These are phyloP conservation scores for Boletus rufocinnamomeus DNA, from an alignment of 768 basidiomycete species.

Conservation along the genomic window DNA sequence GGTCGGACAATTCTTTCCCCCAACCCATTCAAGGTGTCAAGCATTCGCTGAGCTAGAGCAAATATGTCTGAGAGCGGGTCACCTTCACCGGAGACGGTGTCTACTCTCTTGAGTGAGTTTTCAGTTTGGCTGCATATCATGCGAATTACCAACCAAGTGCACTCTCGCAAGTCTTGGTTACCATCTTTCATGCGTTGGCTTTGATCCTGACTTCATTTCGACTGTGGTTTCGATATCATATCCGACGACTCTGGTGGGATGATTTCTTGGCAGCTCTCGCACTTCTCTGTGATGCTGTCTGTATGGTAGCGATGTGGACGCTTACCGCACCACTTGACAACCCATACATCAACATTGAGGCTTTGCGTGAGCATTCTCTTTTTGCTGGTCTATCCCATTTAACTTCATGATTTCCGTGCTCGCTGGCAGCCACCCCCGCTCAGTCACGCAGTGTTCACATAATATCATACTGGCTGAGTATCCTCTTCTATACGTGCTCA, in stretches of 20 bases:
- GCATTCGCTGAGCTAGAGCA: background rate
- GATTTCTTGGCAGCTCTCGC: slow-evolving; percentile 29
- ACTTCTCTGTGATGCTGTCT: slow-evolving; percentile 11
- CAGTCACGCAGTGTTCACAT: slow-evolving; percentile 21
- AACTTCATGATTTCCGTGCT: slow-evolving; percentile 24
- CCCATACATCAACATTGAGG: slow-evolving; percentile 10
- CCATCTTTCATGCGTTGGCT: slow-evolving; percentile 23
- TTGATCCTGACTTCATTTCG: slow-evolving; percentile 28
- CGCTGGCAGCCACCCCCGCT: slow-evolving; percentile 18
- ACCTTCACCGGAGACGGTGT: slow-evolving; percentile 17
- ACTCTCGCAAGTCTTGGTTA: slow-evolving; percentile 16
- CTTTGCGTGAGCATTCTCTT: slow-evolving; percentile 14
- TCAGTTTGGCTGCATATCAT: background rate
- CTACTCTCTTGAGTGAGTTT: slow-evolving; percentile 22
- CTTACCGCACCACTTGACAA: slow-evolving; percentile 31
- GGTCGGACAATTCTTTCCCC: background rate
- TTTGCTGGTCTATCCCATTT: background rate
- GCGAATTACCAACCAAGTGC: background rate
- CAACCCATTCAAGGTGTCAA: background rate
- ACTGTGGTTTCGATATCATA: slow-evolving; percentile 28
- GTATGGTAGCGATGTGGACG: slow-evolving; percentile 18
- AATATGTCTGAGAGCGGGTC: slow-evolving; percentile 3
- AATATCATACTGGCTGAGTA: slow-evolving; percentile 22
- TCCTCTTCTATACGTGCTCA: slow-evolving; percentile 24
- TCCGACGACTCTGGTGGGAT: slow-evolving; percentile 32